phyloP scores from a whole-genome alignment of 1,284 basidiomycete species.

The Ustilago trichophora region DNA sequence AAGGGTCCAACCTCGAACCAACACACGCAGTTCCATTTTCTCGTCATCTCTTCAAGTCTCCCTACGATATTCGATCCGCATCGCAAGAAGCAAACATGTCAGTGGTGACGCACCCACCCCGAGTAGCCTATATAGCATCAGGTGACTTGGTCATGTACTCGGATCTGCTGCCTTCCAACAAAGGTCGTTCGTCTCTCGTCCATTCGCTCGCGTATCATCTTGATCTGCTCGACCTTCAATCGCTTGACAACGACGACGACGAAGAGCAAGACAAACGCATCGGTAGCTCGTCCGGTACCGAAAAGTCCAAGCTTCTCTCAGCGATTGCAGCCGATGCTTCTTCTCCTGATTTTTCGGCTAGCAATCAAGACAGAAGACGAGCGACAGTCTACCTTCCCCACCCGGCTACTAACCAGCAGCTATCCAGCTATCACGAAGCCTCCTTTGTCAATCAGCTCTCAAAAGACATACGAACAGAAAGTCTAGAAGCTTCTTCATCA shows the following conservation, averaged over 20 bases:
- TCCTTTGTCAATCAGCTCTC: conserved; percentile 25
- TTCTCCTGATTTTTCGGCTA: background rate
- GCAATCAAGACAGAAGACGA: background rate
- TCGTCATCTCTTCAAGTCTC: conserved; percentile 35
- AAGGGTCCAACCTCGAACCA: no score
- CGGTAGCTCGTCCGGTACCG: background rate
- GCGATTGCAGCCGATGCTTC: background rate
- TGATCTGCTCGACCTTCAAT: conserved; percentile 37
- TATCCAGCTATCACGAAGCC: conserved; percentile 25
- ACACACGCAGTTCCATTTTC: conserved; percentile 46
- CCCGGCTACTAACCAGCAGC: conserved; percentile 16
- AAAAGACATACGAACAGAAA: background rate
- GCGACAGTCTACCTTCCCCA: conserved; percentile 16
- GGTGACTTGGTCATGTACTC: conserved; percentile 73
- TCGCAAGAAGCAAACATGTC: conserved; percentile 22
- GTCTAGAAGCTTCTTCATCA: background rate
- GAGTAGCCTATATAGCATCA: conserved; percentile 72
- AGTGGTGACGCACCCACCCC: background rate
- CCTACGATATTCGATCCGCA: no score
- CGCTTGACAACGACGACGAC: conserved; percentile 4
- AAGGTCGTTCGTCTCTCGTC: conserved; percentile 79
- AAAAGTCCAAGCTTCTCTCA: background rate
- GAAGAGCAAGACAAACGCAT: conserved; percentile 1
- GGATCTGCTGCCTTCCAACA: conserved; percentile 81
- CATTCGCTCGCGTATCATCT: conserved; percentile 72